Conservation (phyloP, 169 alveolate genomes). For the Plasmodium berghei region DNA sequence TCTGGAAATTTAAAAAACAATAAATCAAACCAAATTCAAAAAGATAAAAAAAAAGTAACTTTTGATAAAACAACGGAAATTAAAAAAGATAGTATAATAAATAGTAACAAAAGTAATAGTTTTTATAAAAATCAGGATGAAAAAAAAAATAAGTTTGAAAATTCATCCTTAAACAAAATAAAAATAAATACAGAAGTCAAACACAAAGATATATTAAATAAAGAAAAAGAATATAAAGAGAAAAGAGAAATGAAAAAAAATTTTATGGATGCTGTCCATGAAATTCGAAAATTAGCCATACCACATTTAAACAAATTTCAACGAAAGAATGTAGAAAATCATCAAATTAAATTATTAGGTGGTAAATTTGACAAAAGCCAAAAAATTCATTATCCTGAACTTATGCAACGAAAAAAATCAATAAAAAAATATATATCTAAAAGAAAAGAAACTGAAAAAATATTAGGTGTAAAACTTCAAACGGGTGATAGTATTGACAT, state of each 20-base stretch:
- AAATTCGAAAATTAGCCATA: constrained; percentile 37
- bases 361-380: constrained; percentile 70
- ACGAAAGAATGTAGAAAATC: constrained; percentile 60
- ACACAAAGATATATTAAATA: neutral
- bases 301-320: constrained; percentile 61
- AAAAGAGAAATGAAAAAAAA: constrained; percentile 25
- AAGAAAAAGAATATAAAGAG: constrained; percentile 22
- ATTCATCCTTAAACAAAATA: neutral
- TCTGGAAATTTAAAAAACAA: neutral
- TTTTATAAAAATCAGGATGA: neutral
- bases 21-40: neutral
- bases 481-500: constrained; percentile 32
- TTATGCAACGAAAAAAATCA: constrained; percentile 78
- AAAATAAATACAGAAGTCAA: neutral
- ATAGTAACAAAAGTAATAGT: neutral
- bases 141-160: neutral
- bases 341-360: constrained; percentile 52
- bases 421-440: constrained; percentile 79
- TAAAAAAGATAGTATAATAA: neutral
- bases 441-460: constrained; percentile 77
- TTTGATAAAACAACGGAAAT: neutral
- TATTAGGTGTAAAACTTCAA: constrained; percentile 28
- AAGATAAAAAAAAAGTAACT: neutral
- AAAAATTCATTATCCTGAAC: constrained; percentile 84
- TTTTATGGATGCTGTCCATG: constrained; percentile 60